Evolutionary conservation across 805 yeast species (phyloP).

Genomic region (Wickerhamomyces silvicola): DNA sequence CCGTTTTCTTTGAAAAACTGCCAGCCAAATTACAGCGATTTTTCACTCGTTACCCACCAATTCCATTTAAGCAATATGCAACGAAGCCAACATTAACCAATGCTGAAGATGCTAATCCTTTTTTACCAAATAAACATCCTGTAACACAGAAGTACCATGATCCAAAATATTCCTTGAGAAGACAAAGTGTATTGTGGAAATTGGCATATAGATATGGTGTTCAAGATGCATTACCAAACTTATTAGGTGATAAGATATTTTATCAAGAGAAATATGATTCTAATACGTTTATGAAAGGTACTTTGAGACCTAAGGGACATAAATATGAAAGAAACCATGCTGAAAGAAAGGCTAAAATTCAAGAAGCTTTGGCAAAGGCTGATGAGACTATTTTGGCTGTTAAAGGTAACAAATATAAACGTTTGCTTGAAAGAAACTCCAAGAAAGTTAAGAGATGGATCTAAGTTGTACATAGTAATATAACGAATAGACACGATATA

Average conservation of each 20-base stretch:
- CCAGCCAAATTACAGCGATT: constrained; percentile 68
- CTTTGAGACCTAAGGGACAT: constrained; percentile 69
- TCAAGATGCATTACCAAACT: constrained; percentile 64
- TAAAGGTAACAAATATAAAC: constrained; percentile 22
- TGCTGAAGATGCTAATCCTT: constrained; percentile 78
- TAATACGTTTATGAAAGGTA: constrained; percentile 71
- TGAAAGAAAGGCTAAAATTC: constrained; percentile 52
- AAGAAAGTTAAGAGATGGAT: constrained; percentile 20
- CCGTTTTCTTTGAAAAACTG: constrained; percentile 44
- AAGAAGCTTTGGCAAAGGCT: constrained; percentile 56
- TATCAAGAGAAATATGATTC: constrained; percentile 69
- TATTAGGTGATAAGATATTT: constrained; percentile 48
- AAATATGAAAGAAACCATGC: constrained; percentile 68
- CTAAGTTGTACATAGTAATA: too few relatives aligned
- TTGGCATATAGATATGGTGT: constrained; percentile 79
- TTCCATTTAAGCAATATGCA: constrained; percentile 65
- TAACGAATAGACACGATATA: too few relatives aligned
- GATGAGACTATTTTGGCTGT: constrained; percentile 61
- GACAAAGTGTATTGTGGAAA: constrained; percentile 79
- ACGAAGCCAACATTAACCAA: constrained; percentile 55
- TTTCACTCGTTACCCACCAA: constrained; percentile 79
- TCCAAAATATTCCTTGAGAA: constrained; percentile 72
- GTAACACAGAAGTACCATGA: constrained; percentile 71
- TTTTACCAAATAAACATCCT: constrained; percentile 78
- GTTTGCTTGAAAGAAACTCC: constrained; percentile 20